Base-by-base conservation (phyloP, 768 basidiomycete species). In the Agrocybe chaxingu region DNA sequence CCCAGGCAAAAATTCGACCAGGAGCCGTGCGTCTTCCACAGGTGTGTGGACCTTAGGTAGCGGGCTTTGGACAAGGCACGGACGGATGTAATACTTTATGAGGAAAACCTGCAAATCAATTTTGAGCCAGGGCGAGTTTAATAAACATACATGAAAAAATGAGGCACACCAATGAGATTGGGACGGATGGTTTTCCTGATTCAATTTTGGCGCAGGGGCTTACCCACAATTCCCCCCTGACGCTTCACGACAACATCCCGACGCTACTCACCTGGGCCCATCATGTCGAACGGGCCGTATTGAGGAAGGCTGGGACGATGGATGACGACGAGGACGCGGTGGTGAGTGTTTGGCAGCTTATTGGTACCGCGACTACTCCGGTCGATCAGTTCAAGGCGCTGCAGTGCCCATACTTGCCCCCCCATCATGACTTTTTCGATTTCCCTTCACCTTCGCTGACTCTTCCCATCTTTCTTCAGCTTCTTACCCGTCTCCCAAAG, bases 401-500 rank as follows among this genome's bases (percentile, higher is more conserved):
- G 24, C 24, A 24, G 24, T 24, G 24, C 24, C 24, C 24, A 24
- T 24, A 24, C 24, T 24, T 24, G 5, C 24, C 3, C 24, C 24
- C 24, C 24, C 13, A 44, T n/a, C 16, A 34, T 32, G 33, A 45
- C 33, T 10, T 34, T 19, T 16, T 42, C 36, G 36, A 33, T 45
- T 45, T 45, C 33, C 18, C 12, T 18, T 42, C 13, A 44, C 30
- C 31, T 43, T 33, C 31, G 40, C 35, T 18, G 16, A 46, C 35
- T 50, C 39, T 31, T 42, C 54, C 53, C 37, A 35, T 13, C 34
- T 33, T 34, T 36, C 42, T 48, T 52, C 50, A 57, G 53, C 44
- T 48, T 39, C 56, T 55, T 36, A 55, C 57, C 47, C 56, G 55
- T 54, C 48, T 52, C 51, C 60, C 60, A 36, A 51, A 55, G 43